Conservation (phyloP, 2,329 filamentous ascomycete genomes). For the Alternaria rosae region DNA sequence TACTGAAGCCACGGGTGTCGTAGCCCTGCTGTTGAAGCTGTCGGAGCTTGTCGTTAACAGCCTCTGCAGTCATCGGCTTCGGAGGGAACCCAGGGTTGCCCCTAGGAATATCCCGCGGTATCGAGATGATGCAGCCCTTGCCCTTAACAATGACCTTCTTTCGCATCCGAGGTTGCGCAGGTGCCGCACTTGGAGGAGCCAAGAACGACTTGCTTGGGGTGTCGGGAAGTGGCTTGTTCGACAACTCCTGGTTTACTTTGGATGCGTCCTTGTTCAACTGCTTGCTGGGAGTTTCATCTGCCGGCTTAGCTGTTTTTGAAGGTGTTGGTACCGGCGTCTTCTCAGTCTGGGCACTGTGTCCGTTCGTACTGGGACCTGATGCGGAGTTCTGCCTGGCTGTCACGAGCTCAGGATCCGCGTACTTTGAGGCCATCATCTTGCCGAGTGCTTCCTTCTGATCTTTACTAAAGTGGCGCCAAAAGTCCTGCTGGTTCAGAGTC, state of each 20-base stretch:
- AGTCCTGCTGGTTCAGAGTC: constrained; percentile 59
- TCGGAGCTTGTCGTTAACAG: constrained; percentile 68
- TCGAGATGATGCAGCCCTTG: constrained; percentile 55
- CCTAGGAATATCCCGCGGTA: constrained; percentile 53
- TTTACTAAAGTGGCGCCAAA: constrained; percentile 55
- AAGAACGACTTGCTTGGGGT: constrained; percentile 20
- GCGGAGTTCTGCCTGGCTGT: constrained; percentile 43
- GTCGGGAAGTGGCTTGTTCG: constrained; percentile 10
- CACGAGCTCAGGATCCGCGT: constrained; percentile 45
- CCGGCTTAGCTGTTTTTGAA: constrained; percentile 27
- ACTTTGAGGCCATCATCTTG: constrained; percentile 53
- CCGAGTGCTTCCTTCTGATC: constrained; percentile 48
- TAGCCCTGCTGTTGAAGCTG: constrained; percentile 76
- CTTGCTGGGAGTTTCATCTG: constrained; percentile 29
- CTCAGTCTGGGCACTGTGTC: constrained; percentile 24
- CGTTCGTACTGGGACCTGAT: constrained; percentile 20
- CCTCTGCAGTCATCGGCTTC: constrained; percentile 56
- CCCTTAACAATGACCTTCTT: constrained; percentile 57
- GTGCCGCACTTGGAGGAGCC: constrained; percentile 25
- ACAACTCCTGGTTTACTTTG: constrained; percentile 3
- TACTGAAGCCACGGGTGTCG: constrained; percentile 71
- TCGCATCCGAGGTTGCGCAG: constrained; percentile 47
- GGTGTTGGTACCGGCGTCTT: constrained; percentile 27
- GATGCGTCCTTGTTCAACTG: constrained; percentile 6
- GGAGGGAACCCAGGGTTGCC: constrained; percentile 52